phyloP scores from a whole-genome alignment of 805 yeast genomes.

The Ogataea angusta region DNA sequence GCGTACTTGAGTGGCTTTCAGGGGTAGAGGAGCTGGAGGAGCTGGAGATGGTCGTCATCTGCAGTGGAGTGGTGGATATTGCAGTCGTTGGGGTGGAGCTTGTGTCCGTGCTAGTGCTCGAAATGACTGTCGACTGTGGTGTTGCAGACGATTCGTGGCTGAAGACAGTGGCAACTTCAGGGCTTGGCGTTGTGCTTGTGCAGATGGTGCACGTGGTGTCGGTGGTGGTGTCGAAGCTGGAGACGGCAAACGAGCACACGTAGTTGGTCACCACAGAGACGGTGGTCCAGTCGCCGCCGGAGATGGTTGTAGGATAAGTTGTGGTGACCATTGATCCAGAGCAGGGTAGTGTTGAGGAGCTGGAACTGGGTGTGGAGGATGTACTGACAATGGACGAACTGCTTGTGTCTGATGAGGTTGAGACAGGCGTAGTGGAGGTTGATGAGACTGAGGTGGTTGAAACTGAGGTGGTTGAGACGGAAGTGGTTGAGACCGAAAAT shows the following conservation, averaged over 20 bases:
- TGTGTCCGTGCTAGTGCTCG: neutral
- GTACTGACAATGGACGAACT: neutral
- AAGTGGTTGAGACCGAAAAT: neutral
- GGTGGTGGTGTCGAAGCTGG: conserved; percentile 5
- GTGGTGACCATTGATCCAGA: conserved; percentile 1
- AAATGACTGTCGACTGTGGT: neutral
- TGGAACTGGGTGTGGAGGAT: neutral
- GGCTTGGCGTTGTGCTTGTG: conserved; percentile 1
- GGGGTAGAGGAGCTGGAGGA: neutral
- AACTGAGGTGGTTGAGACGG: neutral
- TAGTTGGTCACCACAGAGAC: conserved; percentile 1
- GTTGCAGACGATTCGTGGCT: too few relatives aligned
- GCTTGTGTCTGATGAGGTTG: too few relatives aligned
- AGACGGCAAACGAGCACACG: conserved; percentile 1
- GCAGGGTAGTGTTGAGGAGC: neutral
- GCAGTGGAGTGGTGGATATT: neutral
- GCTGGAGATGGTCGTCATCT: neutral
- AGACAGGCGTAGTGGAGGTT: too few relatives aligned
- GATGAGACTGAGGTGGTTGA: too few relatives aligned
- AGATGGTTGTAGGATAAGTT: conserved; percentile 1
- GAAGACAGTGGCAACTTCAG: neutral
- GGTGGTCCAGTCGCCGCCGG: neutral
- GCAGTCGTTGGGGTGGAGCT: neutral
- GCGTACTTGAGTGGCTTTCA: neutral
- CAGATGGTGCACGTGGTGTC: conserved; percentile 8